Base-by-base conservation (phyloP, 352 stramenopile genomes). In the Globisporangium iwayamae region DNA sequence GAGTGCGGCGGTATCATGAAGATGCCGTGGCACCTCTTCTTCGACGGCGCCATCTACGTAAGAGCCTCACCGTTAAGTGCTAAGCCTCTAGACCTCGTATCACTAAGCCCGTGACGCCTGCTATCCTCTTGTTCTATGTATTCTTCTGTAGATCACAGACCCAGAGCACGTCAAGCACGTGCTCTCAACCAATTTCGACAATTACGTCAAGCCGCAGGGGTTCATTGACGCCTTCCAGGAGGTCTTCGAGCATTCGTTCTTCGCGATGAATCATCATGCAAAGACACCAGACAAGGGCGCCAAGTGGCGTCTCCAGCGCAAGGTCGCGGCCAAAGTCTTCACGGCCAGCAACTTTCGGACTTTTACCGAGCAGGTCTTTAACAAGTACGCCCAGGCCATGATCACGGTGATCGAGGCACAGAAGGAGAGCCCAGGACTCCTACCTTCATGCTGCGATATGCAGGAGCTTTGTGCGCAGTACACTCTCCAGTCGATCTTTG, bases 271-370 rank as follows among this genome's bases (percentile, higher is more conserved):
- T 57, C 81, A 89, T 59, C 48, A 55, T 13, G 57, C 68, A n/a
- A 47, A 83, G 58, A 72, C 70, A n/a, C 60, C 65, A 1, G 78
- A 85, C 52, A 73, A 84, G 20, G 85, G 85, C 32, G 73, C 62
- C 59, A 76, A 72, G 47, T 96, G 88, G 88, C 63, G 72, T 2
- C 57, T 89, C 8, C 88, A 96, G 61, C 80, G 88, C 57, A 95
- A 95, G 56, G 80, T 83, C 25, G 87, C 89, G 50, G 91, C 85
- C 28, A 91, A 94, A 58, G 93, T 98, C 28, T 96, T 96, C 30
- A 94, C 84, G 34, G 82, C 74, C 1, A 68, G 58, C 25, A 88
- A 87, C 47, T 87, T 90, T 16, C 72, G 73, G 22, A 66, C 68
- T 1, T 84, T 78, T 48, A 70, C 67, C 2, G 78, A 85, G 59